Percentiles rank a stretch among this genome's conserved stretches.
Conservation (phyloP, 1,284 basidiomycete species). For the Austroboletus novae-zelandiae region DNA sequence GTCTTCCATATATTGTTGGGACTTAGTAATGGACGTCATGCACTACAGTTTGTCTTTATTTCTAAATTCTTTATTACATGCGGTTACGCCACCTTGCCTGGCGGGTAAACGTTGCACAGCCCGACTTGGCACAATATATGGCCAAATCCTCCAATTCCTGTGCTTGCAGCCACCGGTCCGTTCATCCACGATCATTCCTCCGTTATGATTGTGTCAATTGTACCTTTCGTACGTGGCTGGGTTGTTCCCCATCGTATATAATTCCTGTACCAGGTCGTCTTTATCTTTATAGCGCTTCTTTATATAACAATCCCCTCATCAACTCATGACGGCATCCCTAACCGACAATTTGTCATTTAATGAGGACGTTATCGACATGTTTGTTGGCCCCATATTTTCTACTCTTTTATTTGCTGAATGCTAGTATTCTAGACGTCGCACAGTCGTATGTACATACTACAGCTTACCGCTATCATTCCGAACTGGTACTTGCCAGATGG, state of each 20-base stretch:
- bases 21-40: constrained; percentile 14
- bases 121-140: no score
- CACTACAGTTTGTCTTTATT: constrained; percentile 24
- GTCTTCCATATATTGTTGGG: constrained; percentile 2
- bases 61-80: constrained; percentile 16
- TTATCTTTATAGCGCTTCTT: neutral
- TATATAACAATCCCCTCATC: neutral
- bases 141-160: no score
- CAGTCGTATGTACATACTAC: constrained; percentile 10
- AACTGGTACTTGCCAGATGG: constrained; percentile 30
- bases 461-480: neutral
- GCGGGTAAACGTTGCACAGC: neutral
- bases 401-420: neutral
- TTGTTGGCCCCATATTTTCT: neutral
- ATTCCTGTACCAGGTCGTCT: neutral
- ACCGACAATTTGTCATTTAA: neutral
- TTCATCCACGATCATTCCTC: neutral
- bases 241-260: constrained; percentile 1
- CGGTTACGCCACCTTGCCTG: neutral
- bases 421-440: constrained; percentile 6
- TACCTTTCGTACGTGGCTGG: neutral
- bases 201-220: neutral
- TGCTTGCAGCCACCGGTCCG: neutral
- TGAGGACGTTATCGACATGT: constrained; percentile 5
- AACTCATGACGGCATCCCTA: constrained; percentile 3